These are phyloP conservation scores for Zymoseptoria ardabiliae DNA, from an alignment of 2,329 filamentous ascomycete genomes.

Conservation along the genomic window DNA sequence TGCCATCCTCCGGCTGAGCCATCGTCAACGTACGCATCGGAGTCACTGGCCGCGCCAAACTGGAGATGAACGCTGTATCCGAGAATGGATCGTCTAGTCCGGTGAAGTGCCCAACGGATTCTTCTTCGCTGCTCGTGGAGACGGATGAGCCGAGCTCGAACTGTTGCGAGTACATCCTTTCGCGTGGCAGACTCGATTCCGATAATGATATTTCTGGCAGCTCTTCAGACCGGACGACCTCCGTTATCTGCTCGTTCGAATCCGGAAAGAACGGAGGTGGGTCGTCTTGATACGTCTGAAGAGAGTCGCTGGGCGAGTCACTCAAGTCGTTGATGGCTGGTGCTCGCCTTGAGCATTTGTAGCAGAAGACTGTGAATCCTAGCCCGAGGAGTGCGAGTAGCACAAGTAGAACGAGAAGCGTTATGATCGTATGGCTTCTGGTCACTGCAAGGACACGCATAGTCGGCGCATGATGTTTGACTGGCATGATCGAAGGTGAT, in stretches of 20 bases:
- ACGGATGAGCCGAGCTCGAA: not conserved
- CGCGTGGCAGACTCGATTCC: not conserved
- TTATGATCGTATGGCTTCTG: not conserved
- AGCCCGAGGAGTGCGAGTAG: not conserved
- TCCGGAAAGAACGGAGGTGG: not conserved
- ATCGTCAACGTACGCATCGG: not conserved
- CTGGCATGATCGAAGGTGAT: not conserved
- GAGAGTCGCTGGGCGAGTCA: not conserved
- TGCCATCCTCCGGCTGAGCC: not conserved
- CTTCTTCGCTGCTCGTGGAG: conserved; percentile 2
- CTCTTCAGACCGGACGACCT: not conserved
- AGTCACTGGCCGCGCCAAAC: not conserved
- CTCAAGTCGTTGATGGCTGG: not conserved
- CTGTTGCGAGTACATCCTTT: not conserved
- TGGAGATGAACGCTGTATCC: conserved; percentile 1
- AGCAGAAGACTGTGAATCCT: not conserved
- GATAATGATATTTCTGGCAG: not conserved
- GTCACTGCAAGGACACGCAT: not conserved
- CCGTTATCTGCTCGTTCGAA: not conserved
- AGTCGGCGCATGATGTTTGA: not conserved
- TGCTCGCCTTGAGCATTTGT: not conserved
- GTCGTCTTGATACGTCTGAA: not conserved
- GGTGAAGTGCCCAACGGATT: conserved; percentile 7
- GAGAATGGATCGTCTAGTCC: conserved; percentile 13
- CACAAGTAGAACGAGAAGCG: not conserved